Percentiles rank a stretch among this genome's conserved stretches.
Evolutionary conservation across 441 rosid genomes (phyloP).

Genomic region (Capsella rubella): DNA sequence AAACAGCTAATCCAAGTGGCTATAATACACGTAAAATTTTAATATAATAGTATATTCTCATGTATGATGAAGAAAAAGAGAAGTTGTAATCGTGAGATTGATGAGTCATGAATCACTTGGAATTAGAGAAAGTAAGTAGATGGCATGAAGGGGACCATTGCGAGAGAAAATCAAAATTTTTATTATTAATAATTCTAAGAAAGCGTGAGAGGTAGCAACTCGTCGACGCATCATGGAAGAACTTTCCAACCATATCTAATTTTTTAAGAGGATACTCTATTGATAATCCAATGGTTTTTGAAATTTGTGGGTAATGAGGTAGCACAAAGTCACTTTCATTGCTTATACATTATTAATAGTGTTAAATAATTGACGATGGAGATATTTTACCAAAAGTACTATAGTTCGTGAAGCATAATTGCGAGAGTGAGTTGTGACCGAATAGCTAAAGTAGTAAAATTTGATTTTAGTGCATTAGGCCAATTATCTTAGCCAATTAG

Average conservation of each 20-base stretch:
- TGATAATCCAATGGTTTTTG: slow-evolving; percentile 27
- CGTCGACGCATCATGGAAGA: slow-evolving; percentile 42
- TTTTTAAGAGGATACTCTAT: background rate
- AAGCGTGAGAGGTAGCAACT: slow-evolving; percentile 34
- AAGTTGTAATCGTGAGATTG: slow-evolving; percentile 15
- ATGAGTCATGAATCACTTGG: slow-evolving; percentile 33
- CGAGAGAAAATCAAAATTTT: slow-evolving; percentile 15
- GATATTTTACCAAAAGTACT: background rate
- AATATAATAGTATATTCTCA: background rate
- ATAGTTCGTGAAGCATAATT: background rate
- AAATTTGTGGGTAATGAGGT: slow-evolving; percentile 25
- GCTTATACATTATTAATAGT: background rate
- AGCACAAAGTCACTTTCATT: slow-evolving; percentile 26
- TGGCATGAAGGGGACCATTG: slow-evolving; percentile 25
- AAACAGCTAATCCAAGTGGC: slow-evolving; percentile 7
- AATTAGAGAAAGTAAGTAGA: slow-evolving; percentile 4
- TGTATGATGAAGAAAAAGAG: background rate
- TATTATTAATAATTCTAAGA: background rate
- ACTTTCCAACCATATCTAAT: slow-evolving; percentile 23
- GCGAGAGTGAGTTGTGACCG: slow-evolving; percentile 4
- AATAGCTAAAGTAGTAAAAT: background rate
- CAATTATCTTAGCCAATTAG: background rate
- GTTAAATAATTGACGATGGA: background rate
- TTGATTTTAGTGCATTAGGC: too few relatives aligned
- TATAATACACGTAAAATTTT: background rate